Evolutionary conservation across 1,284 basidiomycete genomes (phyloP).

Genomic region (Mycena citricolor): DNA sequence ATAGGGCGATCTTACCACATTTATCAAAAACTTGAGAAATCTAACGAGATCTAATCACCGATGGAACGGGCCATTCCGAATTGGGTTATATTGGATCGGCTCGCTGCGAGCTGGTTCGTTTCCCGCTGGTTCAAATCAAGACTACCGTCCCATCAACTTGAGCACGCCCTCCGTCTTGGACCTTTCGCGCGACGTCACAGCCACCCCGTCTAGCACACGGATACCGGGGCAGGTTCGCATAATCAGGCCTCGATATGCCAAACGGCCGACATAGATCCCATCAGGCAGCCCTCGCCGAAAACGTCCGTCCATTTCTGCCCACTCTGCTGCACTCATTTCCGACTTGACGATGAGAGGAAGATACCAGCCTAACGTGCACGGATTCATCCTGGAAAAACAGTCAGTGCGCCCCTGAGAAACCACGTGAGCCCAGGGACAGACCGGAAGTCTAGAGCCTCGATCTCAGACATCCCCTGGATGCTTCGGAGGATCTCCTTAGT

Average conservation of each 20-base stretch:
- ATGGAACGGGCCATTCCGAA: conserved; percentile 28
- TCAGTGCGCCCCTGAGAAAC: conserved; percentile 12
- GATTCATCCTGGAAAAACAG: conserved; percentile 70
- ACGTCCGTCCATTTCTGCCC: conserved; percentile 78
- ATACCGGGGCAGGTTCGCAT: conserved; percentile 73
- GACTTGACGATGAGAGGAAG: conserved; percentile 70
- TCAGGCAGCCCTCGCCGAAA: conserved; percentile 90
- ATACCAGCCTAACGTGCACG: conserved; percentile 93
- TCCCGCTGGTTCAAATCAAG: conserved; percentile 16
- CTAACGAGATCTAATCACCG: conserved; percentile 7
- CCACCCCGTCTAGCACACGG: conserved; percentile 78
- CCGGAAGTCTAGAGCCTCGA: conserved; percentile 91
- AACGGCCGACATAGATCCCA: conserved; percentile 78
- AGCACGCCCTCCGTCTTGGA: conserved; percentile 75
- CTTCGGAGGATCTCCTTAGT: conserved; percentile 71
- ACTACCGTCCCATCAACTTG: conserved; percentile 43
- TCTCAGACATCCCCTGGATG: conserved; percentile 68
- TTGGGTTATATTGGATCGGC: conserved; percentile 1
- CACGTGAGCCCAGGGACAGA: conserved; percentile 42
- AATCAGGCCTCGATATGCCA: conserved; percentile 85
- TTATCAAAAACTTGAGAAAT: too few relatives aligned
- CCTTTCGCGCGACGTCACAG: conserved; percentile 77
- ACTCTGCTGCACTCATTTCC: conserved; percentile 40
- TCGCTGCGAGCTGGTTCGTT: conserved; percentile 15
- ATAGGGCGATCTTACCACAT: conserved; percentile 8